These are phyloP conservation scores for Blastobotrys americana DNA, from an alignment of 805 yeast species.

Conservation along the genomic window DNA sequence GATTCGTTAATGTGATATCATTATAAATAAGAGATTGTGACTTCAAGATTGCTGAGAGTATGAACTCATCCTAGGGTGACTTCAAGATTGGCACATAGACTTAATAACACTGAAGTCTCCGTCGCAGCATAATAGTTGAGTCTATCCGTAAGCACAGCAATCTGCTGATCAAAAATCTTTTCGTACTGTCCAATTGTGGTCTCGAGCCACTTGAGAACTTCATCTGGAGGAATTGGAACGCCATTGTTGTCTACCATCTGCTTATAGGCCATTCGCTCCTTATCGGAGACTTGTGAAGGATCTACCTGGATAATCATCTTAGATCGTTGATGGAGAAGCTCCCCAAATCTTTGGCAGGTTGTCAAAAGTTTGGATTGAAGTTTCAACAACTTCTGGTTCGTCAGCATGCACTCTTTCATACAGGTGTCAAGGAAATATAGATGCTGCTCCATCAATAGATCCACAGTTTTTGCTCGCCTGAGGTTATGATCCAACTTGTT, in stretches of 20 bases:
- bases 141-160: conserved; percentile 37
- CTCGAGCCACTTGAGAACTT: conserved; percentile 24
- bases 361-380: conserved; percentile 38
- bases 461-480: conserved; percentile 33
- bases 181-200: conserved; percentile 27
- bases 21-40: too few relatives aligned
- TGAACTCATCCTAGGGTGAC: too few relatives aligned
- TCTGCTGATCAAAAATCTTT: conserved; percentile 35
- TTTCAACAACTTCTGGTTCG: conserved; percentile 48
- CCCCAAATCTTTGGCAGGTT: conserved; percentile 26
- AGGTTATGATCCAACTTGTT: conserved; percentile 31
- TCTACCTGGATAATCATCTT: conserved; percentile 21
- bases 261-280: conserved; percentile 10
- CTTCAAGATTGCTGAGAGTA: too few relatives aligned
- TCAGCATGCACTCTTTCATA: conserved; percentile 58
- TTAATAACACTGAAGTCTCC: conserved; percentile 38
- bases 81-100: conserved; percentile 36
- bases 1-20: too few relatives aligned
- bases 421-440: conserved; percentile 55
- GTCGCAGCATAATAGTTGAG: conserved; percentile 38
- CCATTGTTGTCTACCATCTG: conserved; percentile 18
- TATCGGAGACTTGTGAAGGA: conserved; percentile 21
- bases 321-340: conserved; percentile 19
- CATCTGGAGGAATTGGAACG: conserved; percentile 19
- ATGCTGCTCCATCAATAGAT: conserved; percentile 39